A percentile compares a stretch with the other conserved stretches of the same genome.
phyloP scores from a whole-genome alignment of 371 early-diverging fungal genomes.

The Sporodiniella umbellata region DNA sequence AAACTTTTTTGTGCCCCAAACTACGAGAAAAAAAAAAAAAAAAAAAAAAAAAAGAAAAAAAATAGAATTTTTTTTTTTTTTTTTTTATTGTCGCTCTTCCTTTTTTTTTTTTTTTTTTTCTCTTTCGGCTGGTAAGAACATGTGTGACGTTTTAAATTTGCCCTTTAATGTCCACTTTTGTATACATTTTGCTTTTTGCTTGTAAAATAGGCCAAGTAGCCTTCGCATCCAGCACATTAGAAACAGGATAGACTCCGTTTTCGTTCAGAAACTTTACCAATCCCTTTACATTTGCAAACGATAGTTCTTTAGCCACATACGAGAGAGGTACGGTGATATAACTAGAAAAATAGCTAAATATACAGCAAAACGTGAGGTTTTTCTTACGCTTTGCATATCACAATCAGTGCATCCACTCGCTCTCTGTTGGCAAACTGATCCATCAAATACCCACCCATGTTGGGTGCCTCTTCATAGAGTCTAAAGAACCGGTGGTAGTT shows the following conservation, averaged over 20 bases:
- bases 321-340: conserved; percentile 46
- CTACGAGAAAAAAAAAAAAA: conserved; percentile 5
- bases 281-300: conserved; percentile 30
- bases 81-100: neutral
- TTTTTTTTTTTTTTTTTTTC: no score
- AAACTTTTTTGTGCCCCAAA: neutral
- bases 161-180: conserved; percentile 70
- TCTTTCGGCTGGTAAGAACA: no score
- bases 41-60: conserved; percentile 3
- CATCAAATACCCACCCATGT: conserved; percentile 86
- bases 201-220: conserved; percentile 43
- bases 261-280: conserved; percentile 43
- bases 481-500: conserved; percentile 84
- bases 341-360: conserved; percentile 23
- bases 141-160: conserved; percentile 27
- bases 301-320: conserved; percentile 42
- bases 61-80: neutral
- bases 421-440: conserved; percentile 88
- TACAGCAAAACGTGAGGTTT: neutral
- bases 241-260: conserved; percentile 17
- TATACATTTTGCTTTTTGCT: conserved; percentile 49
- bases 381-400: conserved; percentile 70
- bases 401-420: conserved; percentile 68
- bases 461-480: conserved; percentile 74
- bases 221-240: conserved; percentile 47